Base-by-base conservation (phyloP, 148 eudicot genomes). In the Spergularia marina region DNA sequence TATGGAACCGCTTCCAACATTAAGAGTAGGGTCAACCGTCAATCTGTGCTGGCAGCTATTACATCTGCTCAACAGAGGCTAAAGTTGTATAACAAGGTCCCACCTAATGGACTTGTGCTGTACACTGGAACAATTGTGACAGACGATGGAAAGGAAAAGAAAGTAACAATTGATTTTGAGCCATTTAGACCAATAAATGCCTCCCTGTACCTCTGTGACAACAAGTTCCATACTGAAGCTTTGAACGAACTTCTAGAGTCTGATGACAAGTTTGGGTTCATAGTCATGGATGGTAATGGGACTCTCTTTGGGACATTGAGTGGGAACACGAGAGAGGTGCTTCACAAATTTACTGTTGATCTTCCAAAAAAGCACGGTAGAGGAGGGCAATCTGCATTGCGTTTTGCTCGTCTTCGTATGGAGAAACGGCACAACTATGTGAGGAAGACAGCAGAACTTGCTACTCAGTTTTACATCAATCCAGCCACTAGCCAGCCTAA, bases 361-460 rank as follows among this genome's bases (percentile, higher is more conserved):
- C 83, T 80, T 76, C 83, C 83, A 12, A 80, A 80, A 71, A 80
- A 80, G 49, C 83, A 80, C 57, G 83, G 83, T 21, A 80, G 83
- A 80, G 83, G 83, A 76, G 83, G 83, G 36, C 83, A 80, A 59
- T 80, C 83, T 76, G 83, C 83, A 1, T 52, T 80, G 16, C 83
- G 83, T 76, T 80, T 80, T 76, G 83, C 83, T 40, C 83, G 83
- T 80, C 83, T 80, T 58, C 79, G 83, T 49, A 80, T 80, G 83
- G 83, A 80, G 70, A 80, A 80, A 59, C 54, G 83, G 6, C 83
- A 80, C 21, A 80, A 76, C 73, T 80, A 80, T 76, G 83, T 76
- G 76, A 80, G 83, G 73, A 80, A 80, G 68, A 80, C 83, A 3
- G 83, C 83, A 2, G 83, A 80, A 57, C 79, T 76, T 39, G 83